Conservation (phyloP, 768 basidiomycete genomes). For the Mycena indigotica region DNA sequence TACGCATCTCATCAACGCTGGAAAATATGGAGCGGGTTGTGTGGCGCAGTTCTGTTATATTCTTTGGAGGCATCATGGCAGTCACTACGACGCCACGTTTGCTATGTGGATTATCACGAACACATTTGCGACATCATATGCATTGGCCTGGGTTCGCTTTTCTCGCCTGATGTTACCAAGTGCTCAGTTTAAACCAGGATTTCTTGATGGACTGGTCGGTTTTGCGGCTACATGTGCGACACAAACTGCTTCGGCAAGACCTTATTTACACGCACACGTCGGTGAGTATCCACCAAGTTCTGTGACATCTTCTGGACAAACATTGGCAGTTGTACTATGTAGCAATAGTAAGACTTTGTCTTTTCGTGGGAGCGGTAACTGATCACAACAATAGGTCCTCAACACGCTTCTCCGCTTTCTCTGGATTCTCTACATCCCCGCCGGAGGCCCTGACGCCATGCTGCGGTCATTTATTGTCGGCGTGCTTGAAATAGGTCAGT, state of each 20-base stretch:
- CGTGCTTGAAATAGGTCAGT: conserved; percentile 59
- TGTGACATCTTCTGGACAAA: not conserved
- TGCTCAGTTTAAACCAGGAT: conserved; percentile 51
- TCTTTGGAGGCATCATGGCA: conserved; percentile 69
- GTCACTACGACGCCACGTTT: conserved; percentile 51
- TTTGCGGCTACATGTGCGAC: conserved; percentile 53
- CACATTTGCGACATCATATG: conserved; percentile 68
- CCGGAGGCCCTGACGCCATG: conserved; percentile 45
- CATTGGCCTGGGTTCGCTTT: conserved; percentile 70
- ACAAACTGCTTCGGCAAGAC: conserved; percentile 71
- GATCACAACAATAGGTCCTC: conserved; percentile 49
- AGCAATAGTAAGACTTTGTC: conserved; percentile 59
- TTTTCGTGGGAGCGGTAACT: not conserved
- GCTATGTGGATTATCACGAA: conserved; percentile 70
- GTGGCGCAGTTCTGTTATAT: conserved; percentile 68
- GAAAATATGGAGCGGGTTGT: conserved; percentile 78
- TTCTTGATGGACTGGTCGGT: conserved; percentile 92
- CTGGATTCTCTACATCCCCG: conserved; percentile 81
- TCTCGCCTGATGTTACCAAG: not conserved
- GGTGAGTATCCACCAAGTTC: conserved; percentile 46
- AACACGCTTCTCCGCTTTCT: conserved; percentile 78
- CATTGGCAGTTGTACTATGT: conserved; percentile 68
- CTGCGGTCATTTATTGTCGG: conserved; percentile 69
- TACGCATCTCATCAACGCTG: conserved; percentile 89
- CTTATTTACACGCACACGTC: conserved; percentile 68